Evolutionary conservation across 2,329 filamentous ascomycete genomes (phyloP).

Genomic region (Pochonia chlamydosporia): DNA sequence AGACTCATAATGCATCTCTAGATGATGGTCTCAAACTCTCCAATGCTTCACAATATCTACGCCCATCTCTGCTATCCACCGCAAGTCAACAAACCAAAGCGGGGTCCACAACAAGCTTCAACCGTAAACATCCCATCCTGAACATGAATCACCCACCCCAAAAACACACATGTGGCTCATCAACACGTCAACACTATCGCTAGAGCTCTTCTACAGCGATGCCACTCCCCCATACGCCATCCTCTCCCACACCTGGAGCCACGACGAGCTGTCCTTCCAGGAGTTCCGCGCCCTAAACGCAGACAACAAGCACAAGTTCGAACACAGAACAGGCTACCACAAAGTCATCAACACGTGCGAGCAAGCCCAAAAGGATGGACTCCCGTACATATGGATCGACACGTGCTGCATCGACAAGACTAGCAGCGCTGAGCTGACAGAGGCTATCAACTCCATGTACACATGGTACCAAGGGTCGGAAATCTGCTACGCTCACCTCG

Average conservation of each 20-base stretch:
- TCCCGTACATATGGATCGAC: slow-evolving; percentile 10
- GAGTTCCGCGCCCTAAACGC: slow-evolving; percentile 1
- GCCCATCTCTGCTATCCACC: no score
- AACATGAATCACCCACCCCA: no score
- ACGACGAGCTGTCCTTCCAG: slow-evolving; percentile 8
- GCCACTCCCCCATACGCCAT: slow-evolving; percentile 9
- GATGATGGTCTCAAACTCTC: no score
- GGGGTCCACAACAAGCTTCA: no score
- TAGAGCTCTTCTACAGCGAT: slow-evolving; percentile 4
- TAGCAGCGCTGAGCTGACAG: no score
- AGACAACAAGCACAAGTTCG: slow-evolving; percentile 1
- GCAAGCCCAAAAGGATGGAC: neutral
- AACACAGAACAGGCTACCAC: neutral
- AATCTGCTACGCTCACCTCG: slow-evolving; percentile 2
- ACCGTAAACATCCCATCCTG: no score
- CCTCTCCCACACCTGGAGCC: slow-evolving; percentile 13
- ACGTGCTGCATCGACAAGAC: slow-evolving; percentile 15
- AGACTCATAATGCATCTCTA: no score
- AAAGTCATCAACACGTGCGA: neutral
- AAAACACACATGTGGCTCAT: slow-evolving; percentile 3
- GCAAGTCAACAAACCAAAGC: no score
- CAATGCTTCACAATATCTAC: no score
- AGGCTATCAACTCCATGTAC: no score
- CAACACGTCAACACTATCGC: neutral
- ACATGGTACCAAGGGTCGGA: slow-evolving; percentile 9